These are phyloP conservation scores for Barnettozyma hawaiiensis DNA, from an alignment of 1,139 yeast genomes.

Conservation along the genomic window DNA sequence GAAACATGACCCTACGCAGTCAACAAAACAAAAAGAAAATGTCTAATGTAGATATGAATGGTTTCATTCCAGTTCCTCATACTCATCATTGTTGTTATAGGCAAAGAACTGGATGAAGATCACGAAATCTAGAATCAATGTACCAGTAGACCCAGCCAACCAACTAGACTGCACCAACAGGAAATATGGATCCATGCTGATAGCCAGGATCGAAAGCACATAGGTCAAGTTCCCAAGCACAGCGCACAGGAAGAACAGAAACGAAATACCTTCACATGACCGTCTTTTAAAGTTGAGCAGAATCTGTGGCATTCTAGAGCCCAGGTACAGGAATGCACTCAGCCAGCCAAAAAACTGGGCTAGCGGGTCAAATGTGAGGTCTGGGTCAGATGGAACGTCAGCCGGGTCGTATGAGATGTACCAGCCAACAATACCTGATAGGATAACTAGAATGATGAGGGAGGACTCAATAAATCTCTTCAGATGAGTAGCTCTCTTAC, in stretches of 20 bases:
- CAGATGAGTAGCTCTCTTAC: conserved; percentile 11
- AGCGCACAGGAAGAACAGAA: conserved; percentile 87
- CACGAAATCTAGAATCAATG: conserved; percentile 74
- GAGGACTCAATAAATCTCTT: conserved; percentile 41
- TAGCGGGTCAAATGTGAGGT: conserved; percentile 56
- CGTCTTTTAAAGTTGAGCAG: conserved; percentile 74
- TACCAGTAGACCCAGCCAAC: conserved; percentile 90
- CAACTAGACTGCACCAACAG: conserved; percentile 81
- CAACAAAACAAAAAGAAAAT: neutral
- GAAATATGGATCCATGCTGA: conserved; percentile 65
- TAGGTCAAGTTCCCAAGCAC: conserved; percentile 89
- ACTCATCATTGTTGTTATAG: conserved; percentile 33
- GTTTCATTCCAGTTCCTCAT: conserved; percentile 1
- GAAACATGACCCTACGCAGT: too few species aligned
- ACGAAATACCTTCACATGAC: conserved; percentile 89
- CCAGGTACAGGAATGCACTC: conserved; percentile 79
- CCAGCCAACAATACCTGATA: conserved; percentile 87
- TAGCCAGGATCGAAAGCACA: conserved; percentile 75
- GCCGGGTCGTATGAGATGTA: conserved; percentile 49
- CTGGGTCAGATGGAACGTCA: conserved; percentile 29
- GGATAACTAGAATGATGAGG: conserved; percentile 63
- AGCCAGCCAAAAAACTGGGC: conserved; percentile 92
- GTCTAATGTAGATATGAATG: neutral
- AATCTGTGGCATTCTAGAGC: conserved; percentile 88
- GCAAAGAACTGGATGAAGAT: conserved; percentile 85